Evolutionary conservation across 2,329 filamentous ascomycete genomes (phyloP).

Genomic region (Rhynchosporium agropyri): DNA sequence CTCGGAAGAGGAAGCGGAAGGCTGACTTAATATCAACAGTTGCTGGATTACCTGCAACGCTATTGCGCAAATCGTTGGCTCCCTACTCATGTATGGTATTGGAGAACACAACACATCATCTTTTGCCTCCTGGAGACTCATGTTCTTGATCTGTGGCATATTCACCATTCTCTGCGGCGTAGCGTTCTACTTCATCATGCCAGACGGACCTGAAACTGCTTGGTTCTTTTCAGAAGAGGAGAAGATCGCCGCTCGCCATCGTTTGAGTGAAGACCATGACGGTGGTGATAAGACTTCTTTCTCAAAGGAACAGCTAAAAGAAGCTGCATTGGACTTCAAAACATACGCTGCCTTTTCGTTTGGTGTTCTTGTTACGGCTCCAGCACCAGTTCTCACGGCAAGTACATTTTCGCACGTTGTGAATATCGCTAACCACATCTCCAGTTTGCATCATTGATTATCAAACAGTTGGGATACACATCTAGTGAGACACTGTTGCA

Average conservation of each 20-base stretch:
- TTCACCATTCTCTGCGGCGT: slow-evolving; percentile 49
- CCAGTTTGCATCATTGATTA: slow-evolving; percentile 53
- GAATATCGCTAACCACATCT: slow-evolving; percentile 15
- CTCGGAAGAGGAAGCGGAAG: slow-evolving; percentile 47
- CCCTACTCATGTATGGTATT: slow-evolving; percentile 54
- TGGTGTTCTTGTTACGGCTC: slow-evolving; percentile 51
- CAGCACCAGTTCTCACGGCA: slow-evolving; percentile 49
- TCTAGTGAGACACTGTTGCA: slow-evolving; percentile 51
- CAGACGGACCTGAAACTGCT: slow-evolving; percentile 49
- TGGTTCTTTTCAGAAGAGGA: slow-evolving; percentile 53
- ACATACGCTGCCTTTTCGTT: slow-evolving; percentile 51
- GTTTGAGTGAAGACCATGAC: slow-evolving; percentile 45
- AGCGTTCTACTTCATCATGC: slow-evolving; percentile 52
- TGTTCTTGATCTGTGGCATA: slow-evolving; percentile 55
- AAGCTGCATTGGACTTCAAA: slow-evolving; percentile 49
- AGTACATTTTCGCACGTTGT: slow-evolving; percentile 9
- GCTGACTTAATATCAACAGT: slow-evolving; percentile 47
- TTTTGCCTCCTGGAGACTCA: slow-evolving; percentile 50
- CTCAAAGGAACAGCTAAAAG: slow-evolving; percentile 40
- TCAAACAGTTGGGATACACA: slow-evolving; percentile 50
- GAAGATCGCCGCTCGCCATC: slow-evolving; percentile 46
- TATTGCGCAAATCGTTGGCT: slow-evolving; percentile 53
- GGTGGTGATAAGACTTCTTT: slow-evolving; percentile 50
- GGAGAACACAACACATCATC: slow-evolving; percentile 46
- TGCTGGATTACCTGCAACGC: slow-evolving; percentile 66